Conservation (phyloP, 2,329 filamentous ascomycete genomes). For the Cercospora zeae-maydis region DNA sequence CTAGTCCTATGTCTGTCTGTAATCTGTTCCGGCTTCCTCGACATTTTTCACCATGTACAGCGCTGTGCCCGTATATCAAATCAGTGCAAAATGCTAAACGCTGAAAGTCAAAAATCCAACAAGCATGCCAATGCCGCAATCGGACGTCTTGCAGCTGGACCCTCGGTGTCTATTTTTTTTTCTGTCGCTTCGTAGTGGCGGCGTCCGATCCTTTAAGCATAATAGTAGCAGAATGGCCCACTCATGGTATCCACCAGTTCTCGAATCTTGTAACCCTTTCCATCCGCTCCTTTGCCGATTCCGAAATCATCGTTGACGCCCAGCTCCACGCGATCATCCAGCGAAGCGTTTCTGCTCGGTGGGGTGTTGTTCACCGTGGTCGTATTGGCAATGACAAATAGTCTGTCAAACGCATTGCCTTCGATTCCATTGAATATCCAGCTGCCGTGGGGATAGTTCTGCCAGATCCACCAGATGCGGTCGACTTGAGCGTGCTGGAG, state of each 20-base stretch:
- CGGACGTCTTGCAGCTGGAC: too few relatives aligned
- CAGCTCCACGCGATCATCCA: constrained; percentile 23
- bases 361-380: constrained; percentile 16
- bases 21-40: too few relatives aligned
- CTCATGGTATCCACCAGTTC: constrained; percentile 21
- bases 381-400: constrained; percentile 16
- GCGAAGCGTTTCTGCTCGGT: constrained; percentile 17
- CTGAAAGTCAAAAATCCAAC: too few relatives aligned
- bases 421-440: constrained; percentile 34
- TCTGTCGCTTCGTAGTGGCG: neutral
- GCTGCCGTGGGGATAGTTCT: constrained; percentile 37
- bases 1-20: too few relatives aligned
- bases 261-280: constrained; percentile 15
- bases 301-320: constrained; percentile 17
- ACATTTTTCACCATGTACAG: too few relatives aligned
- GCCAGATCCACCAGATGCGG: constrained; percentile 50
- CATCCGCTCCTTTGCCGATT: constrained; percentile 8
- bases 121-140: too few relatives aligned
- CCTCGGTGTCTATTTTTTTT: neutral
- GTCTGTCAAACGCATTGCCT: constrained; percentile 29
- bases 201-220: constrained; percentile 9
- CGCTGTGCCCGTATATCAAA: too few relatives aligned
- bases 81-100: too few relatives aligned
- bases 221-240: constrained; percentile 24
- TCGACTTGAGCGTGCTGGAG: constrained; percentile 48